phyloP scores from a whole-genome alignment of 2,329 filamentous ascomycete species.

The Microsporum canis region DNA sequence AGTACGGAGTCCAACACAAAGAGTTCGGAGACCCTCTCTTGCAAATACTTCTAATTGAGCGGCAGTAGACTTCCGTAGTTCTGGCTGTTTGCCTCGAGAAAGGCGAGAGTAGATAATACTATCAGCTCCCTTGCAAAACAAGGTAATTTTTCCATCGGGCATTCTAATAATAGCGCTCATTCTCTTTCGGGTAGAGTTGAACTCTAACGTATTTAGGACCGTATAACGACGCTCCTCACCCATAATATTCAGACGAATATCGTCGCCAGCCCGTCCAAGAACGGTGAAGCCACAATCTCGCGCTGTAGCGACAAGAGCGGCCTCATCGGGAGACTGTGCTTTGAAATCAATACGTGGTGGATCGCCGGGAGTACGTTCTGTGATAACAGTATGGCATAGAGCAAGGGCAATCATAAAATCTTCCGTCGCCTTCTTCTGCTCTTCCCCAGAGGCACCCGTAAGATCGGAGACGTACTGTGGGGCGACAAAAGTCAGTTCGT shows the following conservation, averaged over 20 bases:
- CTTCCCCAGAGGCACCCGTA: slow-evolving; percentile 60
- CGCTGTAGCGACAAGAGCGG: slow-evolving; percentile 84
- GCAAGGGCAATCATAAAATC: slow-evolving; percentile 85
- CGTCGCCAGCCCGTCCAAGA: slow-evolving; percentile 65
- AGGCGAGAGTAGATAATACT: slow-evolving; percentile 93
- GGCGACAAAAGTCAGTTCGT: slow-evolving; percentile 82
- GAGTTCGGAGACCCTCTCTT: slow-evolving; percentile 81
- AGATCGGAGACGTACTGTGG: slow-evolving; percentile 81
- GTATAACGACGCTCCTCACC: slow-evolving; percentile 76
- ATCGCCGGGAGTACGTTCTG: slow-evolving; percentile 80
- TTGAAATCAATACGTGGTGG: slow-evolving; percentile 88
- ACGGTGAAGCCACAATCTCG: slow-evolving; percentile 93
- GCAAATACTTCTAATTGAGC: slow-evolving; percentile 98
- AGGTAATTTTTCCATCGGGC: slow-evolving; percentile 76
- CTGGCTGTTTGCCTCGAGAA: slow-evolving; percentile 70
- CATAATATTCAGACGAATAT: slow-evolving; percentile 74
- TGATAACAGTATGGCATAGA: slow-evolving; percentile 93
- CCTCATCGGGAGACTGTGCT: slow-evolving; percentile 93
- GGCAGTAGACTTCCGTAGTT: slow-evolving; percentile 71
- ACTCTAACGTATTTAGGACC: slow-evolving; percentile 89
- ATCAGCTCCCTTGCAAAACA: slow-evolving; percentile 96
- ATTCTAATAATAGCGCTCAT: slow-evolving; percentile 97
- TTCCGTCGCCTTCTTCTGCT: slow-evolving; percentile 67
- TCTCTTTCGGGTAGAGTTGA: slow-evolving; percentile 90
- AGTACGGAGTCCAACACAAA: slow-evolving; percentile 81